A percentile compares a stretch with the other conserved stretches of the same genome.
Evolutionary conservation across 352 stramenopile species (phyloP).

Genomic region (Pythium insidiosum): DNA sequence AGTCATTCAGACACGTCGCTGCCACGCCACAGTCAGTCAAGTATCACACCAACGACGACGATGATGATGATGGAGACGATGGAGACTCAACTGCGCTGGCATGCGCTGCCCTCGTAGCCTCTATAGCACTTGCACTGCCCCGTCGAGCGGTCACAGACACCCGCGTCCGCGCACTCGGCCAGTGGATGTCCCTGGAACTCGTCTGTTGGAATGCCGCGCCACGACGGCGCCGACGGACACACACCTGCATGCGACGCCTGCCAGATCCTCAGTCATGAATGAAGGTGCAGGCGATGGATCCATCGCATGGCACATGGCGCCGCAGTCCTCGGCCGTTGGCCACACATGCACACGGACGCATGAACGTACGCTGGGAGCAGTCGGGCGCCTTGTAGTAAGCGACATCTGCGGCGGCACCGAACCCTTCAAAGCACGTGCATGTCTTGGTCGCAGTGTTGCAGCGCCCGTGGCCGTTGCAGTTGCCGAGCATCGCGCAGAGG

Average conservation of each 20-base stretch:
- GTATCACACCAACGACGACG: too few relatives aligned
- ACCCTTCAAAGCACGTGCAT: slow-evolving; percentile 87
- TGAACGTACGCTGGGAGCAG: slow-evolving; percentile 60
- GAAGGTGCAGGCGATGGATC: too few relatives aligned
- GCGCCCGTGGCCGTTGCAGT: slow-evolving; percentile 86
- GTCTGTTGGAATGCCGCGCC: slow-evolving; percentile 38
- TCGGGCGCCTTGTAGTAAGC: slow-evolving; percentile 70
- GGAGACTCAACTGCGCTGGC: slow-evolving; percentile 39
- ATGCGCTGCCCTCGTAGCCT: slow-evolving; percentile 66
- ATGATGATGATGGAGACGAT: too few relatives aligned
- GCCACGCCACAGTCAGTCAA: too few relatives aligned
- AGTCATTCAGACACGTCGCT: slow-evolving; percentile 43
- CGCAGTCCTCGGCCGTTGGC: background rate
- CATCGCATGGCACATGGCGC: background rate
- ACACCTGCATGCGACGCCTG: slow-evolving; percentile 24
- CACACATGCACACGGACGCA: too few relatives aligned
- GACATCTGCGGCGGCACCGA: slow-evolving; percentile 74
- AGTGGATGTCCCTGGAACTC: slow-evolving; percentile 29
- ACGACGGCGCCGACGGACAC: slow-evolving; percentile 59
- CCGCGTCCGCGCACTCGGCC: slow-evolving; percentile 57
- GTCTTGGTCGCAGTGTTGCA: slow-evolving; percentile 80
- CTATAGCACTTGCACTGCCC: slow-evolving; percentile 59
- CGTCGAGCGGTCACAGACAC: slow-evolving; percentile 38
- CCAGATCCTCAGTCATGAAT: too few relatives aligned
- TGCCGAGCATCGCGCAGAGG: slow-evolving; percentile 66